A percentile compares a stretch with the other conserved stretches of the same genome.
Conservation (phyloP, 2,329 filamentous ascomycete species). For the Seiridium cupressi region DNA sequence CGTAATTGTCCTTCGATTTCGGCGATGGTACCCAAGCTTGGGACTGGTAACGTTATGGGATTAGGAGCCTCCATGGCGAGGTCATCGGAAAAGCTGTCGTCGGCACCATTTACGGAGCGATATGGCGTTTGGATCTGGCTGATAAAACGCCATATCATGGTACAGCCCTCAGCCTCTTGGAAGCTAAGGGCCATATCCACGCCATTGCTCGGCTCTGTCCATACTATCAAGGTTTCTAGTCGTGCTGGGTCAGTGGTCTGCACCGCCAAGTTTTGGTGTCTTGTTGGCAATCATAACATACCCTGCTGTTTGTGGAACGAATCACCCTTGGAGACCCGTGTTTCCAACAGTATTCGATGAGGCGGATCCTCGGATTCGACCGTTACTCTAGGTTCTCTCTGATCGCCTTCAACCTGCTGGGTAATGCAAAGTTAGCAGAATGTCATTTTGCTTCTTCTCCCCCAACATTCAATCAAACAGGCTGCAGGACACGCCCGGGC, state of each 20-base stretch:
- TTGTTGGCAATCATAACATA: slow-evolving; percentile 34
- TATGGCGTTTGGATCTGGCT: slow-evolving; percentile 79
- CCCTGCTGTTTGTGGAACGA: slow-evolving; percentile 98
- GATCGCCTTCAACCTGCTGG: slow-evolving; percentile 51
- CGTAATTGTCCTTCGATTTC: slow-evolving; percentile 87
- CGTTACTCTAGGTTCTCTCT: slow-evolving; percentile 82
- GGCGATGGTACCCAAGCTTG: slow-evolving; percentile 76
- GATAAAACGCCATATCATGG: slow-evolving; percentile 94
- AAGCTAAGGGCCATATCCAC: slow-evolving; percentile 98
- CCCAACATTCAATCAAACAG: too few species aligned
- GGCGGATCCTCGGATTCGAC: slow-evolving; percentile 94
- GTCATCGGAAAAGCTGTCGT: slow-evolving; percentile 89
- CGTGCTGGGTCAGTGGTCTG: neutral
- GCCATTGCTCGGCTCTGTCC: slow-evolving; percentile 82
- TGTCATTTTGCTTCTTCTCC: too few species aligned
- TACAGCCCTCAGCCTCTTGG: slow-evolving; percentile 93
- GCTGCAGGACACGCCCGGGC: neutral
- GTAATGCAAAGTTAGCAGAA: neutral
- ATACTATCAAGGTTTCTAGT: slow-evolving; percentile 92
- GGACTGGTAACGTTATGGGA: slow-evolving; percentile 71
- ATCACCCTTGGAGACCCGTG: slow-evolving; percentile 88
- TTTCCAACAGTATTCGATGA: slow-evolving; percentile 79
- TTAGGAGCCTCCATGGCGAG: slow-evolving; percentile 70
- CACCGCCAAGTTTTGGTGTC: slow-evolving; percentile 9
- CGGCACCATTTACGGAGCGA: slow-evolving; percentile 63